Base-by-base conservation (phyloP, 2,329 filamentous ascomycete species). In the Plenodomus tracheiphilus region DNA sequence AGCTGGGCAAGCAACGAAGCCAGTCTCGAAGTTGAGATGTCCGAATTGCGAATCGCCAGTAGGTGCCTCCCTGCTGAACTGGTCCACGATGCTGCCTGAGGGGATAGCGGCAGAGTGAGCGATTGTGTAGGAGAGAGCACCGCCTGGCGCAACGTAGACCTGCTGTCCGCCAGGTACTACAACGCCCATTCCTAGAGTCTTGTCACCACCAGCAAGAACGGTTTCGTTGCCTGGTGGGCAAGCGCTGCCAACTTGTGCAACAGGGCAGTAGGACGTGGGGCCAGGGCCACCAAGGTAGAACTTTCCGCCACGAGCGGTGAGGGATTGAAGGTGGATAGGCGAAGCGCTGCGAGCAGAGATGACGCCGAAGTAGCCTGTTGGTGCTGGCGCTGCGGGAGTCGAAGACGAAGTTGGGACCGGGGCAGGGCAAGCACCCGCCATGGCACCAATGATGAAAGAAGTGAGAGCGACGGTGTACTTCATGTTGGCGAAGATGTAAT, bases 121-220 rank as follows among this genome's bases (percentile, higher is more conserved):
- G 17, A 61, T 53, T 0, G 83, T 82, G 71, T 81, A 87, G 46
- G 75, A 74, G 47, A 88, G 66, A 9, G 76, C 72, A 5, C 85
- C 85, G 20, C 75, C 68, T 3, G 78, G 73, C 2, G 71, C 74
- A 47, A 87, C 75, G 66, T 83, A 88, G 58, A 86, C 68, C 48
- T 77, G 70, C 60, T 88, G 85, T 20, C 85, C 85, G 21, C 85
- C 85, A 4, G 85, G 84, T 4, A 86, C 85, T 22, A 77, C 64
- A 25, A 82, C 78, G 28, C 74, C 69, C 62, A 81, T 40, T n/a
- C 50, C 47, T 4, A 71, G 63, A 10, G 53, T 62, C 1, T 36
- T 34, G 22, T 66, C 44, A 38, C 73, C 69, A 22, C 75, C 71
- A 30, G 69, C 62, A 40, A 82, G 69, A 8, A 77, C 74, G 7